Conservation (phyloP, 768 basidiomycete species). For the Panellus pusillus region DNA sequence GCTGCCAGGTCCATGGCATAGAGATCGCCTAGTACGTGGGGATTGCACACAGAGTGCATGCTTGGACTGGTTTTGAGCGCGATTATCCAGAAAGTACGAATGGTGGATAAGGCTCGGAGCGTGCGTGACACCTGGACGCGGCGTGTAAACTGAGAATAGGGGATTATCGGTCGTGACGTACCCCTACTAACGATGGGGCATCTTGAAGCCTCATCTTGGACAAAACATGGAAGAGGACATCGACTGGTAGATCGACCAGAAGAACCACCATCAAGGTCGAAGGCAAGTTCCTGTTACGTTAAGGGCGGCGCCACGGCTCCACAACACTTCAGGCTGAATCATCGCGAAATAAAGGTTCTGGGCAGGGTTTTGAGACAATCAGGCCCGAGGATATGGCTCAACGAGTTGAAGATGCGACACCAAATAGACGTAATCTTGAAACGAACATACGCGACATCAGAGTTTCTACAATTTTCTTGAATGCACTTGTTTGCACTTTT, state of each 20-base stretch:
- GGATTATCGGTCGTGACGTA: neutral
- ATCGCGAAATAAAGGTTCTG: too few species aligned
- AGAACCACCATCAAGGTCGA: neutral
- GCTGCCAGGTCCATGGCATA: neutral
- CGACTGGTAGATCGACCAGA: constrained; percentile 7
- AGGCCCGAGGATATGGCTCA: too few species aligned
- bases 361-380: too few species aligned
- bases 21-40: neutral
- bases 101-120: neutral
- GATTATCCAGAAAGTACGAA: constrained; percentile 16
- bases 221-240: constrained; percentile 4
- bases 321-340: too few species aligned
- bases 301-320: too few species aligned
- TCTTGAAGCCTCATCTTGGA: constrained; percentile 3
- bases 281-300: neutral
- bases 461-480: too few species aligned
- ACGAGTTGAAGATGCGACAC: too few species aligned
- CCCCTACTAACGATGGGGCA: constrained; percentile 6
- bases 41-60: constrained; percentile 6
- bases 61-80: constrained; percentile 2
- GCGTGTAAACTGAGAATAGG: neutral
- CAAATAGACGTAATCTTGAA: too few species aligned
- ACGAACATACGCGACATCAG: too few species aligned
- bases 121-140: constrained; percentile 4
- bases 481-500: too few species aligned